Evolutionary conservation across 805 yeast genomes (phyloP).

Genomic region (Nakazawaea ernobii): DNA sequence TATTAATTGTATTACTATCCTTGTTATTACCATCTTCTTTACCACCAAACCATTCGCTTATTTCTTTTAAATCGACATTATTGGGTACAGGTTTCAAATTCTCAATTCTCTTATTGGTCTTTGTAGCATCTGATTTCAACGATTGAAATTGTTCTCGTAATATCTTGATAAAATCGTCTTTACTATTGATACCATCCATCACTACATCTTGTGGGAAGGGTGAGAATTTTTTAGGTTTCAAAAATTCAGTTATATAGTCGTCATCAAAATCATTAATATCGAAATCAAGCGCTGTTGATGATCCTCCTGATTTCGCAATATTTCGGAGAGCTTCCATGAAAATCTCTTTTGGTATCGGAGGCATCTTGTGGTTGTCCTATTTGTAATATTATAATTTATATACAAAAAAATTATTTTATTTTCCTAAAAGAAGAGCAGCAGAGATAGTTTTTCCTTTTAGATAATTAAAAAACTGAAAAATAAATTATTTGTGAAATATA

Average conservation of each 20-base stretch:
- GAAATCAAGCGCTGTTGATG: background rate
- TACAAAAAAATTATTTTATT: too few relatives aligned
- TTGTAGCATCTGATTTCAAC: background rate
- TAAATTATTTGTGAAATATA: background rate
- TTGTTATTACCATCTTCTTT: background rate
- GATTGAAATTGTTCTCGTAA: background rate
- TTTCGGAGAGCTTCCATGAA: background rate
- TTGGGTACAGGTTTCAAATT: background rate
- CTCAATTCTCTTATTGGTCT: background rate
- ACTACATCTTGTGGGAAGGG: constrained; percentile 1
- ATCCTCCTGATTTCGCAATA: background rate
- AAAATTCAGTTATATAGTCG: background rate
- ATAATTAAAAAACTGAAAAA: background rate
- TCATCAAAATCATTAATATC: background rate
- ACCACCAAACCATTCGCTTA: background rate
- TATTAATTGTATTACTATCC: background rate
- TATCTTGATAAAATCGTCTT: background rate
- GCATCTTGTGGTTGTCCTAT: background rate
- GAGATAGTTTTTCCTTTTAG: background rate
- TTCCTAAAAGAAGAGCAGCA: too few relatives aligned
- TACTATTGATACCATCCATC: background rate
- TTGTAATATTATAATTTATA: too few relatives aligned
- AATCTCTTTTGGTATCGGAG: background rate
- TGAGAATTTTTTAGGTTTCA: background rate
- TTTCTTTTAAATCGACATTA: background rate